Evolutionary conservation across 2,329 filamentous ascomycete genomes (phyloP), one percentile per base, ranked within the genome.

Genomic region (Penicillium sp.): DNA sequence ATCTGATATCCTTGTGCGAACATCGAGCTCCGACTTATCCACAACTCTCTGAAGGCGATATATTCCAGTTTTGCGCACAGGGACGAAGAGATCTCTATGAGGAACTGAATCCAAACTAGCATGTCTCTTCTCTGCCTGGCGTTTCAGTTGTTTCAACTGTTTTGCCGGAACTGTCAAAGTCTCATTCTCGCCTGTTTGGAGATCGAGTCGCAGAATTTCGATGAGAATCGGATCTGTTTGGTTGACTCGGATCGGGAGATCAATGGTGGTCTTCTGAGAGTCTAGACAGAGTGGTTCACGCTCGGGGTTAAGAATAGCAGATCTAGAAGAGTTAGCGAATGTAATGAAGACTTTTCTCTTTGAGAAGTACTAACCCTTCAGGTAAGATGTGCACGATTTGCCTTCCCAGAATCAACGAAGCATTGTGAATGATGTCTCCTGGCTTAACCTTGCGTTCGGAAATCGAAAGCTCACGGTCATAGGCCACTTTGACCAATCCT

Each of bases 311-410:
- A 99, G 79, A 42, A 91, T 81, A 12, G 92, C 94, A 42, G 92
- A 94, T 15, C 86, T 89, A 64, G 27, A 51, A 46, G 43, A 9
- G 37, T 51, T 50, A 23, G 63, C 76, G 49, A 75, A 68, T n/a
- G n/a, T n/a, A 49, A 33, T 4, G 10, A 21, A 37, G 1, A 12
- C 7, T 40, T 40, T 17, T 17, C 6, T 17, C 2, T 40, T 17
- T 9, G 29, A 12, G 17, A 21, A 10, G 7, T 26, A 68, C 80
- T 61, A 71, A 88, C 78, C 95, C 95, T 78, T 99, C 94, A 2
- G 94, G 94, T 49, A 99, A 79, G 66, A 99, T 96, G 69, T 99
- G 94, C 73, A 99, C 93, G 63, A 97, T 96, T 75, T 97, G 92
- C 71, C 91, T 94, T 67, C 94, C 94, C 75, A 96, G 83, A 58